phyloP scores from a whole-genome alignment of 2,329 filamentous ascomycete species.

The Didymella sp. region DNA sequence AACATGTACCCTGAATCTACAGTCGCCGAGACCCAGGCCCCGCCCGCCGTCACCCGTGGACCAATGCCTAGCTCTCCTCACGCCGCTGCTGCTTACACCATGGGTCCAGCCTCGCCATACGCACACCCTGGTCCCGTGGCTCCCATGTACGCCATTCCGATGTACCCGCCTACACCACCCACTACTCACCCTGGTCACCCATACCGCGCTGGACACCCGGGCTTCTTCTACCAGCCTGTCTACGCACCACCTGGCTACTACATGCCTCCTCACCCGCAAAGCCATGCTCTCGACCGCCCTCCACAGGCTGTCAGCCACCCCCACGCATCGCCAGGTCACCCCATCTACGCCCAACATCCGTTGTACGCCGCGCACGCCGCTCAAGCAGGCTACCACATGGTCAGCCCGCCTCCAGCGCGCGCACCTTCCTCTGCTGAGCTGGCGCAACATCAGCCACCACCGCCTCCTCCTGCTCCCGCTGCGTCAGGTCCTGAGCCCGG shows the following conservation, averaged over 20 bases:
- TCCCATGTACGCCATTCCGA: slow-evolving; percentile 51
- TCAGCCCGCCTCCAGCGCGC: slow-evolving; percentile 50
- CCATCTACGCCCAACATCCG: slow-evolving; percentile 38
- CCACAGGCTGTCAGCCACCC: slow-evolving; percentile 51
- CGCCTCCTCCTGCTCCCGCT: slow-evolving; percentile 28
- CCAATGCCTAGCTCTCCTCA: slow-evolving; percentile 68
- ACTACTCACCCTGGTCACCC: slow-evolving; percentile 49
- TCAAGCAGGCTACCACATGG: slow-evolving; percentile 46
- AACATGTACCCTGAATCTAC: slow-evolving; percentile 98
- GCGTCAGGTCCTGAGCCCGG: slow-evolving; percentile 42
- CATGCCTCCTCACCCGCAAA: slow-evolving; percentile 33
- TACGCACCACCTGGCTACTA: slow-evolving; percentile 43
- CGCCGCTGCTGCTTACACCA: slow-evolving; percentile 57
- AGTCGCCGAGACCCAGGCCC: slow-evolving; percentile 80
- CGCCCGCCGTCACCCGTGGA: slow-evolving; percentile 79
- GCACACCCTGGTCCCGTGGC: slow-evolving; percentile 51
- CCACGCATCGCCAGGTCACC: slow-evolving; percentile 45
- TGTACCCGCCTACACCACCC: slow-evolving; percentile 51
- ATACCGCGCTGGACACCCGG: slow-evolving; percentile 43
- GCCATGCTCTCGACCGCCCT: slow-evolving; percentile 43
- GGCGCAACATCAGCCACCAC: slow-evolving; percentile 52
- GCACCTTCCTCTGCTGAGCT: slow-evolving; percentile 51
- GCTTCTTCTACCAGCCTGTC: slow-evolving; percentile 40
- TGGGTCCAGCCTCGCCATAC: slow-evolving; percentile 63
- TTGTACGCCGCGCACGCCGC: slow-evolving; percentile 38